Evolutionary conservation across 2,329 filamentous ascomycete genomes (phyloP), one percentile per base, ranked within the genome.

Genomic region (Alternaria burnsii): DNA sequence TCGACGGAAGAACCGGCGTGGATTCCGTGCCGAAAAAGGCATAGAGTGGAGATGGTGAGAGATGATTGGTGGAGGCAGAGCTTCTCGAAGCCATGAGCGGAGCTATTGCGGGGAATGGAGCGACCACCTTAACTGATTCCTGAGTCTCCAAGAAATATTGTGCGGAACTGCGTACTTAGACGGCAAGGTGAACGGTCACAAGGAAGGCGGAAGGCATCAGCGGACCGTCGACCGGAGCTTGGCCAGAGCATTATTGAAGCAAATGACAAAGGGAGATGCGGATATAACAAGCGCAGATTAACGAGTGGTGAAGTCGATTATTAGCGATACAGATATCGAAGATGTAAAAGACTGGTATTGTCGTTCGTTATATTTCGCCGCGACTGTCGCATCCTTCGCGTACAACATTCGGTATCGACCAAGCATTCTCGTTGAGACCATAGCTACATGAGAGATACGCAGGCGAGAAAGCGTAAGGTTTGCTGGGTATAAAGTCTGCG

Each of bases 61-160:
- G 18, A 5, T 65, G 59, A 74, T 74, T 74, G 73, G 74, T 73
- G 71, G 74, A 73, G 34, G 52, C 26, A 34, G 55, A 24, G 57
- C 50, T 71, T 71, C 66, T 66, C 51, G 59, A 71, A 71, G 62
- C 51, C 62, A 59, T 62, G 22, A 40, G 46, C 47, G 56, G 55
- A 44, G 58, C 30, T 32, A 24, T 43, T 66, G 67, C 51, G 66
- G 65, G 63, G 61, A 66, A 68, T 67, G 30, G n/a, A 56, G 44
- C 44, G 47, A 26, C 16, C 34, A 44, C 52, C 16, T 34, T 24
- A 34, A 30, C n/a, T 40, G 18, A 16, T 26, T 59, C 12, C 36
- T 38, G 32, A 52, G 41, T 28, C 26, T 28, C 32, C 46, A 62
- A 38, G 18, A 59, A 18, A 48, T 24, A 36, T 38, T 28, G 50